These are phyloP conservation scores for Kokia cookei DNA, from an alignment of 441 rosid species.

Conservation along the genomic window DNA sequence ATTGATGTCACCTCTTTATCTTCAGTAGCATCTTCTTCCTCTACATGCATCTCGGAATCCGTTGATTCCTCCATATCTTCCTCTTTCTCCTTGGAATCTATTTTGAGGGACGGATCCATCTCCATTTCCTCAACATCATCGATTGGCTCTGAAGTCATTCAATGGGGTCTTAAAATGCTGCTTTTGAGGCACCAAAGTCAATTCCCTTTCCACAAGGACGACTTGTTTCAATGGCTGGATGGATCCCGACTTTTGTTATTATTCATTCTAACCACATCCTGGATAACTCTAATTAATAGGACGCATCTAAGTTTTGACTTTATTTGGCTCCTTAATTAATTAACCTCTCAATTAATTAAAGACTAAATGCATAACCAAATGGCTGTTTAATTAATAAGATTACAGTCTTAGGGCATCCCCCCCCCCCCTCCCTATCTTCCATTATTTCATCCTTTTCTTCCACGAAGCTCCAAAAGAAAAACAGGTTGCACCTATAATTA, in stretches of 20 bases:
- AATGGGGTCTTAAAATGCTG: not conserved
- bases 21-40: slow-evolving; percentile 4
- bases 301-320: slow-evolving; percentile 82
- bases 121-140: slow-evolving; percentile 19
- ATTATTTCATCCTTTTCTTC: not conserved
- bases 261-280: not conserved
- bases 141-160: no score
- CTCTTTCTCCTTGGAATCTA: slow-evolving; percentile 22
- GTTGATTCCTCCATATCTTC: not conserved
- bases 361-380: not conserved
- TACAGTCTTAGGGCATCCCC: not conserved
- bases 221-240: not conserved
- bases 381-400: not conserved
- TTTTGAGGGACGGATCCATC: slow-evolving; percentile 53
- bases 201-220: slow-evolving; percentile 45
- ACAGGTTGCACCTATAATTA: no score
- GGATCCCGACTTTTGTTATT: no score
- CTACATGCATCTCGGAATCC: not conserved
- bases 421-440: not conserved
- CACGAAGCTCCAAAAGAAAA: no score
- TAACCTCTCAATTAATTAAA: slow-evolving; percentile 14
- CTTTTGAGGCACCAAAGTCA: slow-evolving; percentile 49
- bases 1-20: slow-evolving; percentile 1
- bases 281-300: slow-evolving; percentile 10
- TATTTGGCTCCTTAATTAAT: slow-evolving; percentile 30